phyloP scores from a whole-genome alignment of 345 rosid genomes.

The Cochlearia excelsa region DNA sequence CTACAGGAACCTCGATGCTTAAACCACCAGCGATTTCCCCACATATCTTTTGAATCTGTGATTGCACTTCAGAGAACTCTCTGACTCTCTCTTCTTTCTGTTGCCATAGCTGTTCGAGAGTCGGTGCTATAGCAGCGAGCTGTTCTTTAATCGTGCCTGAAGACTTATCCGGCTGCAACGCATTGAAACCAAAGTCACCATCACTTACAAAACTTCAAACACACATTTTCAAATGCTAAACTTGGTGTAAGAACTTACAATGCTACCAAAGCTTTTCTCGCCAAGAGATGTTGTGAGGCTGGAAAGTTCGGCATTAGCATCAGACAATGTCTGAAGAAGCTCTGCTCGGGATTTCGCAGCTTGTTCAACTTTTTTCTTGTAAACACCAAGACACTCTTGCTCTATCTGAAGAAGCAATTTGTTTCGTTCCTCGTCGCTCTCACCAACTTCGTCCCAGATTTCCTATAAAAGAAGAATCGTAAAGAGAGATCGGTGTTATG shows the following conservation, averaged over 20 bases:
- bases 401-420: conserved; percentile 92
- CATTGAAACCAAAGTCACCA: background rate
- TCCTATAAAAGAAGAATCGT: conserved; percentile 43
- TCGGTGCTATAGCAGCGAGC: conserved; percentile 92
- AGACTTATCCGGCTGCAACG: conserved; percentile 68
- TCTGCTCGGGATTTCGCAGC: conserved; percentile 84
- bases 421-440: conserved; percentile 84
- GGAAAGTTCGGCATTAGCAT: conserved; percentile 80
- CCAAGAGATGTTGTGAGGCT: conserved; percentile 81
- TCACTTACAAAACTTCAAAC: background rate
- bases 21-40: conserved; percentile 87
- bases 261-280: conserved; percentile 62
- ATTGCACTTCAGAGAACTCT: conserved; percentile 83
- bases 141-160: conserved; percentile 96
- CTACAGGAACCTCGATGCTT: conserved; percentile 56
- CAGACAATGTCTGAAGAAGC: conserved; percentile 83
- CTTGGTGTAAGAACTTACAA: conserved; percentile 47
- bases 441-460: conserved; percentile 99
- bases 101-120: conserved; percentile 81
- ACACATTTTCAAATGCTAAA: conserved; percentile 13
- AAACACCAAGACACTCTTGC: conserved; percentile 90
- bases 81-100: conserved; percentile 91
- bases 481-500: conserved; percentile 1
- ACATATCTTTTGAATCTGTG: conserved; percentile 88
- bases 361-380: conserved; percentile 91